These are phyloP conservation scores for Zanthoxylum bungeanum DNA, from an alignment of 345 rosid genomes.

Conservation along the genomic window DNA sequence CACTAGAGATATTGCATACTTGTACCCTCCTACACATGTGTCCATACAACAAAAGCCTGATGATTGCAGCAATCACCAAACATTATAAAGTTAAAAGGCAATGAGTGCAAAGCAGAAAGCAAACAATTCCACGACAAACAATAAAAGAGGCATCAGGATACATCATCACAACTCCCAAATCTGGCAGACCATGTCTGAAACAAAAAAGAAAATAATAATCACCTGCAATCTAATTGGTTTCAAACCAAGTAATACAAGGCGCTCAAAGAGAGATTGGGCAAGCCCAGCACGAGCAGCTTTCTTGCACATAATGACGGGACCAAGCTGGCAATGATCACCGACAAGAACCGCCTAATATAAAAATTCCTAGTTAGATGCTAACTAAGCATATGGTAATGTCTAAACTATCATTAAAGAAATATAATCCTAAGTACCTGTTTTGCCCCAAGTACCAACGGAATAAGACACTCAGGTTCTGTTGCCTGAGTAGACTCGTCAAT, in stretches of 20 bases:
- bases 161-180: not conserved
- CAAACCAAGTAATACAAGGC: constrained; percentile 92
- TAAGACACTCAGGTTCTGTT: constrained; percentile 98
- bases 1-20: not conserved
- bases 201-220: not conserved
- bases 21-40: not conserved
- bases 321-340: constrained; percentile 99
- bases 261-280: constrained; percentile 96
- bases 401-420: not conserved
- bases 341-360: constrained; percentile 81
- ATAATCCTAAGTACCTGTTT: constrained; percentile 65
- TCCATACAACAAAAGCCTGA: not conserved
- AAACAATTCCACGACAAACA: not conserved
- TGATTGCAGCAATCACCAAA: not conserved
- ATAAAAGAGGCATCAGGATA: not conserved
- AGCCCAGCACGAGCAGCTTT: constrained; percentile 99
- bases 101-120: not conserved
- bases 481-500: constrained; percentile 99
- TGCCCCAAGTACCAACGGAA: constrained; percentile 96
- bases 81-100: too few species aligned
- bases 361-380: constrained; percentile 12
- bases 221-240: constrained; percentile 99
- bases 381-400: not conserved
- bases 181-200: not conserved
- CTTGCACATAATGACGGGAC: constrained; percentile 99